Evolutionary conservation across 768 basidiomycete genomes (phyloP).

Genomic region (Macrolepiota albuminosa): DNA sequence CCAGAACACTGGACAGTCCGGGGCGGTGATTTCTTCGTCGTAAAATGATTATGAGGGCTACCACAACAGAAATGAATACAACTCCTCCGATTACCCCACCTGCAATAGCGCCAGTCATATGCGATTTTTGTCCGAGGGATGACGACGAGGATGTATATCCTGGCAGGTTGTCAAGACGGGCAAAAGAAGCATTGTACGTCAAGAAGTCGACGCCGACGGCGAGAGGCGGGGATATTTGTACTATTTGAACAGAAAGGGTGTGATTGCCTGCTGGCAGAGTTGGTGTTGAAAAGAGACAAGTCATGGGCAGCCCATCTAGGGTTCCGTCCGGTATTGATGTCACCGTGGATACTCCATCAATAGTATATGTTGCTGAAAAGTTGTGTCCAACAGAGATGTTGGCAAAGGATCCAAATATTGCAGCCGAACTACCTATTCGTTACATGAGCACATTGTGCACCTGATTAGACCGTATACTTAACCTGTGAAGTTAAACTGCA

Average conservation of each 20-base stretch:
- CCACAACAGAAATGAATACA: not conserved
- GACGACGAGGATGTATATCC: constrained; percentile 5
- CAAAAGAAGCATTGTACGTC: constrained; percentile 31
- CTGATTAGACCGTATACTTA: not conserved
- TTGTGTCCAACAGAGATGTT: constrained; percentile 25
- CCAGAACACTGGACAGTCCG: not conserved
- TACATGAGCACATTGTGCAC: constrained; percentile 5
- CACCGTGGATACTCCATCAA: constrained; percentile 29
- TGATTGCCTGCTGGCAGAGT: constrained; percentile 31
- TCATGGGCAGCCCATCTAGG: constrained; percentile 27
- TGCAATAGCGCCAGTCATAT: constrained; percentile 7
- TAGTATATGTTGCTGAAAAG: constrained; percentile 29
- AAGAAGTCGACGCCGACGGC: constrained; percentile 36
- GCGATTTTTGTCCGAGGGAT: not conserved
- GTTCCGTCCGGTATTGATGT: constrained; percentile 23
- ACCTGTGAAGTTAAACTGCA: constrained; percentile 34
- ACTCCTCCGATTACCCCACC: constrained; percentile 17
- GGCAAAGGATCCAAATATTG: constrained; percentile 30
- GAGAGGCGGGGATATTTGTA: constrained; percentile 25
- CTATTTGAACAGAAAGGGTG: constrained; percentile 32
- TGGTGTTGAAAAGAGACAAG: constrained; percentile 27
- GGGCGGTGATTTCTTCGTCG: not conserved
- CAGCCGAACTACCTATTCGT: constrained; percentile 29
- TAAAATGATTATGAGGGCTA: not conserved
- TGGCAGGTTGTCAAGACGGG: constrained; percentile 18